Evolutionary conservation across 2,329 filamentous ascomycete species (phyloP).

Genomic region (Cercospora sp.): DNA sequence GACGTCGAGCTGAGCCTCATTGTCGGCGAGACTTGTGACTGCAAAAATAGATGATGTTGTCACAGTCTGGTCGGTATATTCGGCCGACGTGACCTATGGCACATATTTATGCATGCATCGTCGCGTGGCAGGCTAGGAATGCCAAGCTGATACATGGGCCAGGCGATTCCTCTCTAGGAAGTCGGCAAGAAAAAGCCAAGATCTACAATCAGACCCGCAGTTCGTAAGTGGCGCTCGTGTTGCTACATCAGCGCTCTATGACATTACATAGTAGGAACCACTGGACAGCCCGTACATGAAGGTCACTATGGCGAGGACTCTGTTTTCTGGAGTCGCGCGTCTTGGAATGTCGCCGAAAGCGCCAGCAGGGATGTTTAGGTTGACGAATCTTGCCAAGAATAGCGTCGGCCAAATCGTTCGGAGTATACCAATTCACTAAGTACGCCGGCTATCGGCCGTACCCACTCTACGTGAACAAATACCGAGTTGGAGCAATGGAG

Average conservation of each 20-base stretch:
- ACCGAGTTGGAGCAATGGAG: neutral
- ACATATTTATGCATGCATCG: slow-evolving; percentile 13
- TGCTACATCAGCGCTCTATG: neutral
- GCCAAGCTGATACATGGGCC: slow-evolving; percentile 22
- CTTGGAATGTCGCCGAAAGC: neutral
- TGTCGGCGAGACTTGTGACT: neutral
- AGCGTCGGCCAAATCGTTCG: neutral
- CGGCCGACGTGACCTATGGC: slow-evolving; percentile 2
- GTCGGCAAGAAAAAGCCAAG: slow-evolving; percentile 25
- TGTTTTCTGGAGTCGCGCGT: neutral
- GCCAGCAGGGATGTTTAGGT: neutral
- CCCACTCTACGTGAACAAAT: neutral
- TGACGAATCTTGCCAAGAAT: neutral
- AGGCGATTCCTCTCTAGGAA: slow-evolving; percentile 19
- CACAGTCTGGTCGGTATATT: neutral
- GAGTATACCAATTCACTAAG: neutral
- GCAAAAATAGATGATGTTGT: neutral
- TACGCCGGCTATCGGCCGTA: neutral
- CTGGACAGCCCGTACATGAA: neutral
- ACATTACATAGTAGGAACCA: neutral
- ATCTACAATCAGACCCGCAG: neutral
- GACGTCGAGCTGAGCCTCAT: slow-evolving; percentile 7
- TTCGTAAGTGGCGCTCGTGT: neutral
- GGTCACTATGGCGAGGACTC: neutral
- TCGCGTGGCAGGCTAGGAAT: slow-evolving; percentile 13